Conservation (phyloP, 1,284 basidiomycete genomes). For the Leccinum subspadiceum region DNA sequence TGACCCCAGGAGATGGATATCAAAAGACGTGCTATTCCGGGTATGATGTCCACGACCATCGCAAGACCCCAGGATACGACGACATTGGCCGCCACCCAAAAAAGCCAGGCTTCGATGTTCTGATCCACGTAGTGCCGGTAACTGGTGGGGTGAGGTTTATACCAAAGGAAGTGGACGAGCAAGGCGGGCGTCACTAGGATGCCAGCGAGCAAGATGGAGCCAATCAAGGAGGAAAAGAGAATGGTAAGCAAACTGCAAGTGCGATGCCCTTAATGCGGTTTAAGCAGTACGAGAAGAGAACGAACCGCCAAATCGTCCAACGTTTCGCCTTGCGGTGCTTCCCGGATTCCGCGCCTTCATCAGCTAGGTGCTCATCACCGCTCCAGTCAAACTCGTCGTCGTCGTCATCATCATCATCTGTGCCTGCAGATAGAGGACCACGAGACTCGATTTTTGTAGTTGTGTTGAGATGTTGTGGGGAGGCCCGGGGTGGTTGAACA, state of each 20-base stretch:
- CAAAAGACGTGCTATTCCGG: constrained; percentile 48
- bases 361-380: constrained; percentile 67
- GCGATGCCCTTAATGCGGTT: constrained; percentile 4
- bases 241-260: constrained; percentile 51
- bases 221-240: constrained; percentile 69
- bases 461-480: constrained; percentile 24
- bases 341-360: constrained; percentile 66
- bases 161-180: constrained; percentile 67
- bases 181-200: constrained; percentile 59
- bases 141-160: constrained; percentile 53
- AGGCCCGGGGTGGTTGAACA: constrained; percentile 15
- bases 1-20: constrained; percentile 69
- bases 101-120: constrained; percentile 74
- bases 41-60: constrained; percentile 65
- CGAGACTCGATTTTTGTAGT: constrained; percentile 38
- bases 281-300: constrained; percentile 8
- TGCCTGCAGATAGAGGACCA: constrained; percentile 48
- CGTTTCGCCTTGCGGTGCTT: constrained; percentile 42
- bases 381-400: constrained; percentile 66
- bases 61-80: constrained; percentile 75
- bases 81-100: constrained; percentile 75
- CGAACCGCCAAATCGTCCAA: constrained; percentile 58
- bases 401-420: constrained; percentile 59
- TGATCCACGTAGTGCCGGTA: constrained; percentile 59
- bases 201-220: constrained; percentile 62